A percentile compares a stretch with the other conserved stretches of the same genome.
Evolutionary conservation across 495 filamentous ascomycete genomes (phyloP).

Genomic region (Copromyces sp.): DNA sequence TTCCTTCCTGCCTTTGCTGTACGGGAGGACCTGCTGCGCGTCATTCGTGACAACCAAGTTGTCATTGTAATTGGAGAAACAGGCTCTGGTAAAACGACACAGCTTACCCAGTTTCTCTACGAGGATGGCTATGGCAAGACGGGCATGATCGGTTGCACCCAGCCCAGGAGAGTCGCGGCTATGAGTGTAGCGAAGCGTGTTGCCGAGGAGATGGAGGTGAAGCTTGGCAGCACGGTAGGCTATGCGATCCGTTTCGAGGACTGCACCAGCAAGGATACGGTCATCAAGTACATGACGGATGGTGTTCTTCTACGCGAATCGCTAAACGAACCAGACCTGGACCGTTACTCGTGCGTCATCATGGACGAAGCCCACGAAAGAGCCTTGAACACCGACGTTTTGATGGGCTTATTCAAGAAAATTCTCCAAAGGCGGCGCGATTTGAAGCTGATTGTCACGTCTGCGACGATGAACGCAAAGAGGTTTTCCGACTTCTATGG

Average conservation of each 20-base stretch:
- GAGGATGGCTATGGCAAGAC: constrained; percentile 83
- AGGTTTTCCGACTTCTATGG: constrained; percentile 94
- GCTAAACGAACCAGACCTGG: constrained; percentile 81
- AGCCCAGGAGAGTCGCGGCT: constrained; percentile 88
- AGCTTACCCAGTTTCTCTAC: constrained; percentile 89
- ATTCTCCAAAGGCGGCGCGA: constrained; percentile 83
- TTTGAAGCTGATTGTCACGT: constrained; percentile 94
- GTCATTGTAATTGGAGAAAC: constrained; percentile 95
- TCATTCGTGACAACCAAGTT: constrained; percentile 95
- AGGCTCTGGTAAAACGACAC: constrained; percentile 92
- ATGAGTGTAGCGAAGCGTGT: constrained; percentile 99
- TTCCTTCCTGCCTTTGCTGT: constrained; percentile 96
- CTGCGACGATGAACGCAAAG: constrained; percentile 97
- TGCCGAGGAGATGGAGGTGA: constrained; percentile 98
- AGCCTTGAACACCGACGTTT: constrained; percentile 90
- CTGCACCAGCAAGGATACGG: constrained; percentile 86
- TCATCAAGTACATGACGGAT: constrained; percentile 99
- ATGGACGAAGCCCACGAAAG: constrained; percentile 99
- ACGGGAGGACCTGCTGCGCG: constrained; percentile 84
- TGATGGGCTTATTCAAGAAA: constrained; percentile 97
- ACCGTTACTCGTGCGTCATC: constrained; percentile 96
- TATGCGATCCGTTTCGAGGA: constrained; percentile 99
- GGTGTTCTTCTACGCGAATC: constrained; percentile 92
- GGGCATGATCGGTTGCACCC: constrained; percentile 91
- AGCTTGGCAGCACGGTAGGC: constrained; percentile 76